phyloP scores from a whole-genome alignment of 83 land plant species.

The Isoetes engelmannii region DNA sequence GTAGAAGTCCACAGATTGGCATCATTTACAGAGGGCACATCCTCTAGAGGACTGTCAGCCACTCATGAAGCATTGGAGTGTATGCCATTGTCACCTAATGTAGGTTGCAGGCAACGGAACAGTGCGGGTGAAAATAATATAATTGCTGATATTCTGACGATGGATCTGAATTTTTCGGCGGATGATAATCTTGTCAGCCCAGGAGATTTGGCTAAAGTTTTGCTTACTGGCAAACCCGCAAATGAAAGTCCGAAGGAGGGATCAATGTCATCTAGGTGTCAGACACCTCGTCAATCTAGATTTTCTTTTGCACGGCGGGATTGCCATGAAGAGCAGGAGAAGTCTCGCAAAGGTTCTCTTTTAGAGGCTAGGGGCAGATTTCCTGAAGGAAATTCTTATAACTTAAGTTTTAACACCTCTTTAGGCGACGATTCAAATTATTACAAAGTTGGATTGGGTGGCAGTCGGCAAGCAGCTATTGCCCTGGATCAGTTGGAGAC shows the following conservation, averaged over 20 bases:
- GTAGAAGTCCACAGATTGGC: background rate
- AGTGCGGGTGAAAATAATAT: constrained; percentile 2
- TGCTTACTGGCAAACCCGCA: constrained; percentile 2
- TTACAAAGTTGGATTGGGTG: background rate
- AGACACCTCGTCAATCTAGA: constrained; percentile 9
- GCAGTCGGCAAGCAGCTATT: background rate
- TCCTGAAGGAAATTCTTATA: background rate
- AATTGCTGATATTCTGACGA: constrained; percentile 17
- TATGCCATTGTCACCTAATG: background rate
- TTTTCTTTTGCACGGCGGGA: constrained; percentile 23
- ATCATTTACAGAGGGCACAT: background rate
- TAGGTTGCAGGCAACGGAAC: background rate
- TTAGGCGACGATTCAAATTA: too few relatives aligned
- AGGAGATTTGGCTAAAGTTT: constrained; percentile 14
- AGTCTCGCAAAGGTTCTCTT: background rate
- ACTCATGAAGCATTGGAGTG: background rate
- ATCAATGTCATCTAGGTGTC: constrained; percentile 3
- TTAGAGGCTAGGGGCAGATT: background rate
- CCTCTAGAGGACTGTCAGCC: background rate
- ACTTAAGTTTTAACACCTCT: background rate
- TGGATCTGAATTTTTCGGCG: constrained; percentile 10
- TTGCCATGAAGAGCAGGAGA: background rate
- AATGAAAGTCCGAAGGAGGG: background rate
- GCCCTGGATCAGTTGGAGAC: background rate
- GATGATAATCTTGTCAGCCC: constrained; percentile 13